Percentiles rank a stretch among this genome's conserved stretches.
phyloP scores from a whole-genome alignment of 345 rosid species.

The Passiflora organensis region DNA sequence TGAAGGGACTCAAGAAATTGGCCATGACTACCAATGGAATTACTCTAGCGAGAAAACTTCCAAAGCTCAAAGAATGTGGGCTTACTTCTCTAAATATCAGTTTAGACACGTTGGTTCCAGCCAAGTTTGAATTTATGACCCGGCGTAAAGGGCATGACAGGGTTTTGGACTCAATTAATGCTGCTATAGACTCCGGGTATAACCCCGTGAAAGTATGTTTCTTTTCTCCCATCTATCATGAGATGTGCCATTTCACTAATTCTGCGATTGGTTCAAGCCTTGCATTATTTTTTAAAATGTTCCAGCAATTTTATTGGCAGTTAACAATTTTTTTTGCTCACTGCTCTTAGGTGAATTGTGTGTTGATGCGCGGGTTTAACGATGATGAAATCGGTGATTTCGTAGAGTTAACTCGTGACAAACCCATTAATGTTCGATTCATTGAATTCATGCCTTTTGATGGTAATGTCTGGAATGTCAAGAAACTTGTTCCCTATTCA shows the following conservation, averaged over 20 bases:
- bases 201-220: constrained; percentile 70
- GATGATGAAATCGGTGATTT: constrained; percentile 96
- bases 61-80: constrained; percentile 70
- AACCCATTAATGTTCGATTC: constrained; percentile 83
- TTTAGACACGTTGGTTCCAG: constrained; percentile 75
- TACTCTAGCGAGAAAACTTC: constrained; percentile 73
- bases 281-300: background rate
- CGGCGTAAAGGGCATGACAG: constrained; percentile 75
- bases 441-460: constrained; percentile 99
- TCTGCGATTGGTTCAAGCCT: background rate
- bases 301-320: too few species aligned
- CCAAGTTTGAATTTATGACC: constrained; percentile 87
- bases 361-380: constrained; percentile 90
- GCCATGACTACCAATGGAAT: constrained; percentile 92
- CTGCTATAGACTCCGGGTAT: constrained; percentile 74
- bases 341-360: constrained; percentile 68
- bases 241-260: background rate
- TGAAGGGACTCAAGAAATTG: constrained; percentile 74
- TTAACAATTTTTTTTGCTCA: background rate
- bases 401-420: constrained; percentile 69
- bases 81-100: constrained; percentile 69
- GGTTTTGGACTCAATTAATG: constrained; percentile 76
- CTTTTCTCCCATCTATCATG: background rate
- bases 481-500: constrained; percentile 72
- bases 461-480: constrained; percentile 94